Percentiles rank a stretch among this genome's conserved stretches.
These are phyloP conservation scores for Cercospora nicotianae DNA, from an alignment of 2,329 filamentous ascomycete species.

Conservation along the genomic window DNA sequence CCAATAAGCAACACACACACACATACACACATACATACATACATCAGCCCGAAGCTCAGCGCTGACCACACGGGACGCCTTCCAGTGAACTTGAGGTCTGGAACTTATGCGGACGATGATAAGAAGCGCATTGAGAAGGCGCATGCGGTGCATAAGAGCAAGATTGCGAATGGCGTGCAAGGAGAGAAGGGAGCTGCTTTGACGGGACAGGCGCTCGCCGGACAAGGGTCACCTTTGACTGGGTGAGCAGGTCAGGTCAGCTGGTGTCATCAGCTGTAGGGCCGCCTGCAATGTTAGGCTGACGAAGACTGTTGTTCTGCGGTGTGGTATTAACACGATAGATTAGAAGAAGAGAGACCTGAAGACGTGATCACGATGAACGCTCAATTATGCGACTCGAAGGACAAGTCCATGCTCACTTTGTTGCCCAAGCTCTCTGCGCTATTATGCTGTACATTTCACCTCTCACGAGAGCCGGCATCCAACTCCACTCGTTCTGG, in stretches of 20 bases:
- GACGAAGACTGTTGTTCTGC: neutral
- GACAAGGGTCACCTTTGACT: constrained; percentile 1
- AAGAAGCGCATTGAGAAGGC: constrained; percentile 20
- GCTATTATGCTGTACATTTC: neutral
- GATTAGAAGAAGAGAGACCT: neutral
- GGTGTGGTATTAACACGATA: neutral
- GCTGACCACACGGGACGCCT: constrained; percentile 2
- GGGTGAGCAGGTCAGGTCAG: neutral
- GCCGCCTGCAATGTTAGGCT: neutral
- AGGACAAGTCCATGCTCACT: neutral
- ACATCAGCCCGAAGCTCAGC: neutral
- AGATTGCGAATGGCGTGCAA: constrained; percentile 10
- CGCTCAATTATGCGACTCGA: neutral
- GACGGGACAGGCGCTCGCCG: constrained; percentile 12
- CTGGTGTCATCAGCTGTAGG: neutral
- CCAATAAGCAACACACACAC: neutral
- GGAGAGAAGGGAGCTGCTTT: constrained; percentile 8
- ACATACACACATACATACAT: neutral
- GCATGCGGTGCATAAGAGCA: constrained; percentile 6
- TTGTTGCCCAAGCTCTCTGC: neutral
- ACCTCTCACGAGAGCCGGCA: neutral
- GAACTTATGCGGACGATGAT: constrained; percentile 19
- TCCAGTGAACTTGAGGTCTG: constrained; percentile 20
- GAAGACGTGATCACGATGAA: neutral
- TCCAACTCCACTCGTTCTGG: neutral